Conservation (phyloP, 2,329 filamentous ascomycete species). For the Ceratocystis diversiconidia region DNA sequence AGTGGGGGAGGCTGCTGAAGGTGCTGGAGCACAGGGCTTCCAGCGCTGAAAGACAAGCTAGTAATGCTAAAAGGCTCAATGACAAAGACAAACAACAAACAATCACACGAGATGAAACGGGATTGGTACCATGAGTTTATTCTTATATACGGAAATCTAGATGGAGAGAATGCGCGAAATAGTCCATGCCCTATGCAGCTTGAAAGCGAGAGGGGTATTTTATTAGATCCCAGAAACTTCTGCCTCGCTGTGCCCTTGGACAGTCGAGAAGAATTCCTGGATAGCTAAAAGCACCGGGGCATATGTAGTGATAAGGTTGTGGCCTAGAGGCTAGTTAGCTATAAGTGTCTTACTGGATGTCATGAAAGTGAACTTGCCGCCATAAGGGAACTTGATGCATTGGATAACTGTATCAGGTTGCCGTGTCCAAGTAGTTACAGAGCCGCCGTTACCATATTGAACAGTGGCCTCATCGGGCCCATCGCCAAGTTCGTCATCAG, state of each 20-base stretch:
- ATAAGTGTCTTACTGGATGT: no score
- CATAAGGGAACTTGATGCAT: conserved; percentile 40
- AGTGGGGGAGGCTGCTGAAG: neutral
- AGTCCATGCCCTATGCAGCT: neutral
- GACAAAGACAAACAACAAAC: neutral
- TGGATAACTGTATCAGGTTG: conserved; percentile 36
- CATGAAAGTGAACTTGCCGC: conserved; percentile 31
- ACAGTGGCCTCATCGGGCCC: conserved; percentile 34
- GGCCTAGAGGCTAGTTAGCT: conserved; percentile 33
- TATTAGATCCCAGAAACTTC: neutral
- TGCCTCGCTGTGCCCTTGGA: neutral
- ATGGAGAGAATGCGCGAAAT: neutral
- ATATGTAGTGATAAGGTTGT: conserved; percentile 55
- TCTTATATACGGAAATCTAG: neutral
- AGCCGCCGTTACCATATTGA: conserved; percentile 32
- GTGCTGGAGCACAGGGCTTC: neutral
- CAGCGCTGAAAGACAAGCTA: neutral
- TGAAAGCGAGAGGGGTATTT: neutral
- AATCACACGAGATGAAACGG: neutral
- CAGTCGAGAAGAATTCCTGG: conserved; percentile 45
- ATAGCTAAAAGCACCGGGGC: conserved; percentile 50
- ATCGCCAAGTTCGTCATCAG: conserved; percentile 25
- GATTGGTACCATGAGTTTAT: neutral
- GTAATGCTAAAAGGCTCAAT: neutral
- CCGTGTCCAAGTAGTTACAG: conserved; percentile 33